These are phyloP conservation scores for Pythium phragmitis DNA, from an alignment of 352 stramenopile species.

Conservation along the genomic window DNA sequence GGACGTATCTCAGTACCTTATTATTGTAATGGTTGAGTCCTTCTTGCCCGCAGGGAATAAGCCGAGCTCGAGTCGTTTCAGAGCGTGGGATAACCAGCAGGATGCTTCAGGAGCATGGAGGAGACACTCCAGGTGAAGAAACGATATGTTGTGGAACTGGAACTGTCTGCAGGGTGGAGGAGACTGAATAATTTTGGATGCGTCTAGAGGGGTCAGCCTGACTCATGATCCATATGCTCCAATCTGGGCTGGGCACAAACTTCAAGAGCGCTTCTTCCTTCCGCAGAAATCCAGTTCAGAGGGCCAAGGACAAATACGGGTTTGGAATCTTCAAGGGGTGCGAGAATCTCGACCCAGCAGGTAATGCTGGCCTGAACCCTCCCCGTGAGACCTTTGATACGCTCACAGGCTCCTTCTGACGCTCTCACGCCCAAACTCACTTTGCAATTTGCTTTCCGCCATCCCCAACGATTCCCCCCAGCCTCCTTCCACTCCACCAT, in stretches of 20 bases:
- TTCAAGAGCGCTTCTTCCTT: too few species aligned
- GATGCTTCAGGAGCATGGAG: too few species aligned
- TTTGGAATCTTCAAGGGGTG: too few species aligned
- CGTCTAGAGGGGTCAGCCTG: background rate
- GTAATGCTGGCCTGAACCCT: background rate
- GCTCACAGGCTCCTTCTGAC: background rate
- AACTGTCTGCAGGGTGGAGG: too few species aligned
- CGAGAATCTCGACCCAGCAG: too few species aligned
- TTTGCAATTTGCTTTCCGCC: slow-evolving; percentile 2
- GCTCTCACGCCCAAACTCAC: background rate
- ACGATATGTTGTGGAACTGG: too few species aligned
- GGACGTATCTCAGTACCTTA: too few species aligned
- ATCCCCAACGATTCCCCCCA: background rate
- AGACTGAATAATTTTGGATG: background rate
- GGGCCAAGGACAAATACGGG: too few species aligned
- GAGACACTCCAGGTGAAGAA: too few species aligned
- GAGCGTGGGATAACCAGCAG: background rate
- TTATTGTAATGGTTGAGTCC: background rate
- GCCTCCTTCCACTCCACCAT: background rate
- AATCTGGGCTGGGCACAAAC: too few species aligned
- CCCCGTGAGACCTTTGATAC: background rate
- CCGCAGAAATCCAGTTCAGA: too few species aligned
- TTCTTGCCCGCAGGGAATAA: background rate
- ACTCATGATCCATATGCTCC: background rate
- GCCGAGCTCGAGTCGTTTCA: background rate